Evolutionary conservation across 345 rosid species (phyloP).

Genomic region (Clarkia xantiana): DNA sequence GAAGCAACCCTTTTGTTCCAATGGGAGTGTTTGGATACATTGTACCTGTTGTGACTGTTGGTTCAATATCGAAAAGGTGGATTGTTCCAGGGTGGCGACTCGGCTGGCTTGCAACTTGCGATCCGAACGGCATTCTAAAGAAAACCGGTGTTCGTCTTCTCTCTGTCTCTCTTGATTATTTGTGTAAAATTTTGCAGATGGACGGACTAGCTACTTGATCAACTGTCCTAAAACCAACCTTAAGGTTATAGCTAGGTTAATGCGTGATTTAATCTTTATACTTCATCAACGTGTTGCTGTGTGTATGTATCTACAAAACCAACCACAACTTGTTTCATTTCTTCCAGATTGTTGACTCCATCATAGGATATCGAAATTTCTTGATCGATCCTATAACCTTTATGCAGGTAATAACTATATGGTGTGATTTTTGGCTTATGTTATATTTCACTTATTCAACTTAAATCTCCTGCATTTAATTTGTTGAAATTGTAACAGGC

Average conservation of each 20-base stretch:
- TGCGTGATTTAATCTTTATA: too few relatives aligned
- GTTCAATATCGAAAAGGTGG: conserved; percentile 70
- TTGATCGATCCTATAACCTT: conserved; percentile 30
- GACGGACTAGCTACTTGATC: too few relatives aligned
- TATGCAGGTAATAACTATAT: conserved; percentile 34
- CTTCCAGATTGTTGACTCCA: conserved; percentile 26
- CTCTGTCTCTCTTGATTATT: neutral
- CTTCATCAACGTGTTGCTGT: too few relatives aligned
- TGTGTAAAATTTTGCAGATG: too few relatives aligned
- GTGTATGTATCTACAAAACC: too few relatives aligned
- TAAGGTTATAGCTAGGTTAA: too few relatives aligned
- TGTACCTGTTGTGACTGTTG: conserved; percentile 46
- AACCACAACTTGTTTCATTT: too few relatives aligned
- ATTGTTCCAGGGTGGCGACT: conserved; percentile 74
- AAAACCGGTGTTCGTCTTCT: conserved; percentile 34
- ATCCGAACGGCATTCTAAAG: conserved; percentile 36
- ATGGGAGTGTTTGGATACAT: conserved; percentile 50
- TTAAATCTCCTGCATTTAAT: too few relatives aligned
- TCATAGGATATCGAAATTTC: conserved; percentile 21
- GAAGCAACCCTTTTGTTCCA: conserved; percentile 41
- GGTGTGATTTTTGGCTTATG: too few relatives aligned
- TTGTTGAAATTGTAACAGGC: conserved; percentile 21
- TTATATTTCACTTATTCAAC: too few relatives aligned
- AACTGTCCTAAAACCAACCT: too few relatives aligned
- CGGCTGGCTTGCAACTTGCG: conserved; percentile 53